Evolutionary conservation across 2,329 filamentous ascomycete genomes (phyloP), one percentile per base, ranked within the genome.

Genomic region (Capronia americana): DNA sequence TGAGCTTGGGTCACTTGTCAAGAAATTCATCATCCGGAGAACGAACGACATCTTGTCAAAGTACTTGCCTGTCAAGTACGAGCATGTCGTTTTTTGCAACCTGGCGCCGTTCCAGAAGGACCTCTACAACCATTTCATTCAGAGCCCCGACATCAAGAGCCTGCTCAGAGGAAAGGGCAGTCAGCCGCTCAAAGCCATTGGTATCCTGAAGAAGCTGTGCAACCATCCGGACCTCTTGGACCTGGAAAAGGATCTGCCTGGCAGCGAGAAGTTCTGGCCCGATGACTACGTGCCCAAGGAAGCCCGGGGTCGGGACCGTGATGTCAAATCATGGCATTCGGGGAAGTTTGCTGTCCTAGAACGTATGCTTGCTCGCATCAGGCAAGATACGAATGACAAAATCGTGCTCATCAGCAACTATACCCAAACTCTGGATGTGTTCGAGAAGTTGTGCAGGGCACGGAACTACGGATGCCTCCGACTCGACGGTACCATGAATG

Each of bases 321-420:
- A 99, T 70, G 84, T 98, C 73, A 97, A 95, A 77, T 87, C 93
- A 1, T 97, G 92, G 92, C 97, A 97, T 77, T 97, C 93, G 1
- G 96, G 95, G 57, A 99, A 99, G 79, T 97, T 99, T 93, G 89
- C 92, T 74, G 95, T 99, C 2, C 87, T 99, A n/a, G 95, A 97
- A 75, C 89, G 93, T 64, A 99, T 99, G 96, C 87, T 99, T 57
- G 92, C 93, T 38, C 90, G 94, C 30, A 99, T 99, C 72, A 92
- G 92, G 17, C 90, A 93, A 73, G 94, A 98, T 74, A 98, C 95
- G 0, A 97, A 97, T 74, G 95, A 99, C 85, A 99, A 99, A 79
- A 99, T 99, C 74, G 95, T 99, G 12, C 87, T 99, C 64, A 99
- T 99, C 78, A 97, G 92, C 79, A 99, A 99, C 76, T 99, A 98